These are phyloP conservation scores for Arxiozyma heterogenica DNA, from an alignment of 1,139 yeast genomes.

Conservation along the genomic window DNA sequence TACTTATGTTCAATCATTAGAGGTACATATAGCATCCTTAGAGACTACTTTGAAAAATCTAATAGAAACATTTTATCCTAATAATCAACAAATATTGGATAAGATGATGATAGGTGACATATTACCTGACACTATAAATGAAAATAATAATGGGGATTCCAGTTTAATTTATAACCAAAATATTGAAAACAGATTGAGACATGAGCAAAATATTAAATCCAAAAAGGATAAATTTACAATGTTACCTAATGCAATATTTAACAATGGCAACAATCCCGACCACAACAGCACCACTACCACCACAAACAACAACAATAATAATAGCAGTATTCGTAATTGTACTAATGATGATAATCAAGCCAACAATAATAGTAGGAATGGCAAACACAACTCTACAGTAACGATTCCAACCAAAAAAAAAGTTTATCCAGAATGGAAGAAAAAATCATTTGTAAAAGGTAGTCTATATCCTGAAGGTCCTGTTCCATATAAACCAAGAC, in stretches of 20 bases:
- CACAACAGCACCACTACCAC: too few species aligned
- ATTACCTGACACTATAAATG: slow-evolving; percentile 5
- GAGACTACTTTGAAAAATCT: slow-evolving; percentile 22
- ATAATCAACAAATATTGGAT: slow-evolving; percentile 12
- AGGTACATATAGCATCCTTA: slow-evolving; percentile 26
- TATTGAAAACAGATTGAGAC: neutral
- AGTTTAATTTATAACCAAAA: slow-evolving; percentile 3
- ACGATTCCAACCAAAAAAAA: neutral
- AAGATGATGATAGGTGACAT: slow-evolving; percentile 20
- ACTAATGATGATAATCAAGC: neutral
- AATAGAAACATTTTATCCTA: slow-evolving; percentile 17
- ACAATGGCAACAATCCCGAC: neutral
- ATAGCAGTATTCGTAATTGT: neutral
- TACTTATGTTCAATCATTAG: slow-evolving; percentile 38
- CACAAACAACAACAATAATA: neutral
- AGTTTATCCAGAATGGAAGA: slow-evolving; percentile 7
- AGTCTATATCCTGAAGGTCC: slow-evolving; percentile 30
- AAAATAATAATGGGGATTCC: neutral
- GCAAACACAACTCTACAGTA: neutral
- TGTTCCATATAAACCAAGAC: slow-evolving; percentile 18
- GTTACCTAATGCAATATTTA: neutral
- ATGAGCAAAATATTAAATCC: neutral
- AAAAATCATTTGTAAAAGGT: slow-evolving; percentile 24
- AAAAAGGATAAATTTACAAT: neutral
- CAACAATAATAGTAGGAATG: neutral